phyloP scores from a whole-genome alignment of 768 basidiomycete genomes.

The Boletus tomentosulus region DNA sequence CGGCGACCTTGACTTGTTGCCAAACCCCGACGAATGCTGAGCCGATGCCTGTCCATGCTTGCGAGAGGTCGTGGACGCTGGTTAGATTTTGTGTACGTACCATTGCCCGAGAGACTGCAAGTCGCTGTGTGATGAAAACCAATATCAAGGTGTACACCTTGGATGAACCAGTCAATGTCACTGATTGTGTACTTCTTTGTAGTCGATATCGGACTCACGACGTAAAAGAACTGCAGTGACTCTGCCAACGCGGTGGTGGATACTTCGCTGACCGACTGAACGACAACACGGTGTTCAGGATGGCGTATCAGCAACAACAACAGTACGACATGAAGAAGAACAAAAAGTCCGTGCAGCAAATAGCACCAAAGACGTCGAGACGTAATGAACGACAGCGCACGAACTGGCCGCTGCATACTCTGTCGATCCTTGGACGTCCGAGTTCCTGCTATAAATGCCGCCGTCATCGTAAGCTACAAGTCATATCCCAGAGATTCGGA shows the following conservation, averaged over 20 bases:
- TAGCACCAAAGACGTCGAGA: not conserved
- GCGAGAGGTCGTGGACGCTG: not conserved
- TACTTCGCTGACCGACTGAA: not conserved
- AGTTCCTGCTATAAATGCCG: not conserved
- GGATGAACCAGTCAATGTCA: not conserved
- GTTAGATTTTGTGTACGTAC: not conserved
- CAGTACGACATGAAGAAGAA: not conserved
- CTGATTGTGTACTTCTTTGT: not conserved
- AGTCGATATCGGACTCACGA: not conserved
- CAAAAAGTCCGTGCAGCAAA: not conserved
- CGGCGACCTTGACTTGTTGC: not conserved
- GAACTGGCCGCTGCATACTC: not conserved
- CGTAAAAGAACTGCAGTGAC: not conserved
- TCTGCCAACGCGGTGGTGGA: not conserved
- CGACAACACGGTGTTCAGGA: not conserved
- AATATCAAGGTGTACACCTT: not conserved
- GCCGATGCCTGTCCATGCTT: not conserved
- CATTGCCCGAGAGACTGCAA: not conserved
- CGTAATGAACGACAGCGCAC: no score
- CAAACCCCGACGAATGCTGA: not conserved
- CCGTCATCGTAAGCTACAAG: no score
- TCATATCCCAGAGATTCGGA: not conserved
- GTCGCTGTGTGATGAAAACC: not conserved
- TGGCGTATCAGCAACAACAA: not conserved
- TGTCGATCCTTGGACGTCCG: not conserved